These are phyloP conservation scores for Coccomyxa sp. DNA, from an alignment of 139 green algal species.

Conservation along the genomic window DNA sequence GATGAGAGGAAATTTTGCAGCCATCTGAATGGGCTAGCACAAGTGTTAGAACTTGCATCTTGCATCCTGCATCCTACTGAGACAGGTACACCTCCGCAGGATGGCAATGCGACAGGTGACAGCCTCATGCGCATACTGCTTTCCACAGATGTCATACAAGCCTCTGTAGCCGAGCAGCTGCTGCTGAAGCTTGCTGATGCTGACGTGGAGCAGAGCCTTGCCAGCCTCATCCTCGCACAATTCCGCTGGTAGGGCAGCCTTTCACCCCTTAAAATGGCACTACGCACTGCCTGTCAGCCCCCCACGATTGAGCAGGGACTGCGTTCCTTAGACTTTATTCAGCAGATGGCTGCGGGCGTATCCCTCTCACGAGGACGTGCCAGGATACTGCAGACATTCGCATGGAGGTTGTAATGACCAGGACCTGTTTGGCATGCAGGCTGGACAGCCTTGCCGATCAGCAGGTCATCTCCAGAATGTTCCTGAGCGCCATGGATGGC, in stretches of 20 bases:
- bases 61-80: background rate
- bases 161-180: background rate
- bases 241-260: background rate
- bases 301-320: too few relatives aligned
- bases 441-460: background rate
- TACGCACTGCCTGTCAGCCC: too few relatives aligned
- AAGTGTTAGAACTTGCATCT: background rate
- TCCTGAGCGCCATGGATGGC: background rate
- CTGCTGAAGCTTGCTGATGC: background rate
- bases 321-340: too few relatives aligned
- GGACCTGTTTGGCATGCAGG: background rate
- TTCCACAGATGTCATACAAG: background rate
- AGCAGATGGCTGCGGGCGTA: too few relatives aligned
- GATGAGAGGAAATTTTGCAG: too few relatives aligned
- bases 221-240: background rate
- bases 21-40: too few relatives aligned
- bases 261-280: background rate
- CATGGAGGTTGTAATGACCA: background rate
- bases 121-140: background rate
- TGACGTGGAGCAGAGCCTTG: background rate
- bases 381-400: too few relatives aligned
- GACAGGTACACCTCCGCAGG: background rate
- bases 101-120: background rate
- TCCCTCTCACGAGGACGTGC: too few relatives aligned
- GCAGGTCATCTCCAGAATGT: background rate